Evolutionary conservation across 805 yeast species (phyloP).

Genomic region (Yamadazyma insecticola): DNA sequence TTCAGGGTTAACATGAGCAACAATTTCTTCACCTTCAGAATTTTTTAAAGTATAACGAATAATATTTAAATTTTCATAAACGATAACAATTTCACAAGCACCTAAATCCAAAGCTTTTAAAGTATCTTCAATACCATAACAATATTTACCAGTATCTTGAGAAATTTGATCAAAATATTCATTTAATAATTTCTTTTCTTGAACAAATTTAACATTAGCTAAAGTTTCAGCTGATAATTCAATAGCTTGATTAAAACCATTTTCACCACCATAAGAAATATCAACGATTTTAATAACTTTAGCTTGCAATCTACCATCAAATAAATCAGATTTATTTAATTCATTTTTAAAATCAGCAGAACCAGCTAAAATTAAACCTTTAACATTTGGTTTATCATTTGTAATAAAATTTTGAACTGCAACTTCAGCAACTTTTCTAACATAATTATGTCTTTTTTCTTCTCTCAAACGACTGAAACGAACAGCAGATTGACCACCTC

Average conservation of each 20-base stretch:
- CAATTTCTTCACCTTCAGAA: constrained; percentile 69
- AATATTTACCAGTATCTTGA: constrained; percentile 94
- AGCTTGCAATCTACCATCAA: constrained; percentile 82
- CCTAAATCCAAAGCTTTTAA: constrained; percentile 94
- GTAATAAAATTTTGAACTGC: constrained; percentile 97
- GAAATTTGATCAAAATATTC: constrained; percentile 95
- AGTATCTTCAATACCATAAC: constrained; percentile 97
- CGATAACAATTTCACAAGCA: constrained; percentile 90
- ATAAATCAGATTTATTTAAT: constrained; percentile 86
- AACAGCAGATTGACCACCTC: constrained; percentile 99
- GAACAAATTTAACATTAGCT: constrained; percentile 95
- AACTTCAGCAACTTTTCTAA: constrained; percentile 95
- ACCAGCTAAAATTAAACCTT: constrained; percentile 96
- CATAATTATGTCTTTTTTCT: constrained; percentile 97
- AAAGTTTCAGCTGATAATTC: constrained; percentile 96
- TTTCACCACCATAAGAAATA: constrained; percentile 98
- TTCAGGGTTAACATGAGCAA: constrained; percentile 69
- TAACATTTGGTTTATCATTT: constrained; percentile 89
- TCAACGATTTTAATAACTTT: constrained; percentile 92
- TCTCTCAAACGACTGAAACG: constrained; percentile 99
- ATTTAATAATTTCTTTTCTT: constrained; percentile 93
- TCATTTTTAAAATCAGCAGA: constrained; percentile 98
- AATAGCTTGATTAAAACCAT: constrained; percentile 98
- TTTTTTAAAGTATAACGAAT: constrained; percentile 82
- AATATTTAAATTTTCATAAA: constrained; percentile 85